Conservation (phyloP, 371 early-diverging fungal genomes). For the Apophysomyces trapeziformis region DNA sequence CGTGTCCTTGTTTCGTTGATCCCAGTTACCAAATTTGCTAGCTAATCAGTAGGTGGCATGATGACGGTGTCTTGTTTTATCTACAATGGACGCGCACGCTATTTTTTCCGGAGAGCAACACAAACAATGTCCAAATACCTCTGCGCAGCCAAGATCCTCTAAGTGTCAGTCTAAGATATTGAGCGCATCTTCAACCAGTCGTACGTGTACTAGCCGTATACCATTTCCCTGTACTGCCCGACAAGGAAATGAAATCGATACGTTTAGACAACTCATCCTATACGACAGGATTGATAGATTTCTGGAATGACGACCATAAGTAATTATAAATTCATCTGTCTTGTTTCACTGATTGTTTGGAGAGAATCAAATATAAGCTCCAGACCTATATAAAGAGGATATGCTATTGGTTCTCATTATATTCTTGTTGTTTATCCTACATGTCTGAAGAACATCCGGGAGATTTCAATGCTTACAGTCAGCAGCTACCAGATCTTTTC, state of each 20-base stretch:
- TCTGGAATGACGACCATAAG: neutral
- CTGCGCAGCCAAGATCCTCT: too few species aligned
- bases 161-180: too few species aligned
- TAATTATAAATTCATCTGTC: conserved; percentile 5
- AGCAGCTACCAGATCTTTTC: neutral
- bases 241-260: too few species aligned
- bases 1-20: neutral
- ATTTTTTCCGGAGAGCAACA: neutral
- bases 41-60: too few species aligned
- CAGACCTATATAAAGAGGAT: conserved; percentile 1
- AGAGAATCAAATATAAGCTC: conserved; percentile 1
- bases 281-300: neutral
- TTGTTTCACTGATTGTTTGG: conserved; percentile 4
- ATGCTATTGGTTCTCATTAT: neutral
- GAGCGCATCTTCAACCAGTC: too few species aligned
- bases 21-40: too few species aligned
- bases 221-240: too few species aligned
- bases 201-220: too few species aligned
- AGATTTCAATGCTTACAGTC: neutral
- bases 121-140: neutral
- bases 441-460: conserved; percentile 3
- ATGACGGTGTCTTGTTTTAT: neutral
- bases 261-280: neutral
- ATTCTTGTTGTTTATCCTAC: neutral
- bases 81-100: neutral